Base-by-base conservation (phyloP, 2,329 filamentous ascomycete genomes). In the Leptosphaerulina australis region DNA sequence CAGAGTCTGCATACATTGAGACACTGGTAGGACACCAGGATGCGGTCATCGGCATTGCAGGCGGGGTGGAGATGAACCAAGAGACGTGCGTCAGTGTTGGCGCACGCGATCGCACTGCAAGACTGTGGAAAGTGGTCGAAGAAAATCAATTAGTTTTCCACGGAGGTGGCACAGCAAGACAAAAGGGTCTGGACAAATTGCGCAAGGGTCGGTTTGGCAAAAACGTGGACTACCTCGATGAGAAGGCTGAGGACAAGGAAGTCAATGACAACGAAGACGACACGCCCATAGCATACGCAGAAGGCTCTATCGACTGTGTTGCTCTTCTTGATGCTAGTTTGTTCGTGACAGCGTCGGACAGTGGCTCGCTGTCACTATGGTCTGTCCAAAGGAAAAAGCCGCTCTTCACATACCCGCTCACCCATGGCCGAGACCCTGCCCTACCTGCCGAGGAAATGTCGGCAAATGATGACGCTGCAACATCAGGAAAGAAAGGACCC, bases 11-110 rank as follows among this genome's bases (percentile, higher is more conserved):
- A 35, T 99, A 97, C 67, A 84, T 97, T 22, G 94, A 99, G 74
- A 97, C 93, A 0, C 80, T 99, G 0, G 97, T 97, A 68, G 94
- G 94, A 34, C 94, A 99, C 75, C 93, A 97, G 69, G 93, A 97
- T 69, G 83, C 90, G 58, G 88, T 97, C 4, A 81, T 93, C 28
- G 90, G 91, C 66, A 84, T 99, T 45, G 88, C 90, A 14, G 68
- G 66, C 30, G 70, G 67, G 8, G 56, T 72, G 7, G 70, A 73
- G 17, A 81, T 96, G 55, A 86, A 88, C 2, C 86, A 91, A 62
- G 94, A 97, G 73, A 87, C 91, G 38, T 97, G 94, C 69, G 82
- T 97, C 52, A 94, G 88, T 55, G 94, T 96, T 14, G 94, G 94
- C 46, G 88, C 91, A 5, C 83, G 94, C 58, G 94, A 99, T 72